Evolutionary conservation across 1,284 basidiomycete genomes (phyloP), one percentile per base, ranked within the genome.

Genomic region (Cryptococcus amylolentus): DNA sequence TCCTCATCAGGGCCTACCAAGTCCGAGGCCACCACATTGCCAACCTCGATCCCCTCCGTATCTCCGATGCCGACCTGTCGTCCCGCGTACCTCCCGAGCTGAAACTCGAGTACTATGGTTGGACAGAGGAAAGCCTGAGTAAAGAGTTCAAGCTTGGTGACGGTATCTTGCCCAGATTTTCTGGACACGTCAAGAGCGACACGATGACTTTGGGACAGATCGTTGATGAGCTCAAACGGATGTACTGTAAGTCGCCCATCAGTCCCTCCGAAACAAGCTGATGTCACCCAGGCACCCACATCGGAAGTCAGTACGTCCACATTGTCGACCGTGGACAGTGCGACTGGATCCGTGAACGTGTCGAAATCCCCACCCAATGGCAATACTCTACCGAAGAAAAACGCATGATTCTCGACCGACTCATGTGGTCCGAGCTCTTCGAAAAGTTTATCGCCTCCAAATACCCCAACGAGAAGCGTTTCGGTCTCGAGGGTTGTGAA

Each of bases 391-490:
- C 92, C 58, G 96, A 98, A 72, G 95, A 99, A 82, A 99, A 98
- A 81, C 87, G 93, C 57, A 95, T 96, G 88, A 96, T 99, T 65
- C 85, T 98, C 58, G 96, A 98, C 80, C 90, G 96, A 60, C 86
- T 98, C 71, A 97, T 98, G 78, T 98, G 96, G 96, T 98, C 95
- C 28, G 95, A 98, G 76, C 89, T 91, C 5, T 98, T 98, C 71
- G 96, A 99, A 79, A 94, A 95, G 74, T 99, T 97, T 82, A 94
- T 98, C 67, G 88, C 93, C 23, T 91, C 87, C 82, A 98, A 98
- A 79, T 97, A 93, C 80, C 96, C 96, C 64, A 98, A 97, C 80
- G 96, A 98, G 82, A 99, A 99, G 81, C 89, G 96, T 55, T 99
- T 98, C 80, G 96, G 96, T 79, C 85, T 99, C 53, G 96, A 99